Evolutionary conservation across 768 basidiomycete genomes (phyloP).

Genomic region (Psilocybe tampanensis): DNA sequence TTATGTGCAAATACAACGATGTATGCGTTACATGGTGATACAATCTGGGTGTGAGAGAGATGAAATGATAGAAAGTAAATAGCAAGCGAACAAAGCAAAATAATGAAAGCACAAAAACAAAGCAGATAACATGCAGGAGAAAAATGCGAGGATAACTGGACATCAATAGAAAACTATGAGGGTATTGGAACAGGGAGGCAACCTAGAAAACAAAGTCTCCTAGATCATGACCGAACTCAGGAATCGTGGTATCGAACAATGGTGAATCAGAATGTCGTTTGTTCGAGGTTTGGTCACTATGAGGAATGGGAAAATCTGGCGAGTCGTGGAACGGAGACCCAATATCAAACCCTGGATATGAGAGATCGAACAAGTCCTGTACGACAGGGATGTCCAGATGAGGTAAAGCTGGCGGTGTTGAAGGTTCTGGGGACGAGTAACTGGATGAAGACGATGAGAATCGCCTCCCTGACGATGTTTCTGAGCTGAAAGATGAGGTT

Average conservation of each 20-base stretch:
- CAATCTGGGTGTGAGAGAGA: neutral
- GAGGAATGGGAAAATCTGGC: too few relatives aligned
- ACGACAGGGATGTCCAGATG: neutral
- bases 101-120: too few relatives aligned
- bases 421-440: conserved; percentile 1
- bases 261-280: neutral
- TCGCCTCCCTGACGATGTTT: neutral
- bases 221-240: neutral
- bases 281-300: neutral
- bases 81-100: neutral
- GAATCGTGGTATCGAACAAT: neutral
- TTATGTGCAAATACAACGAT: conserved; percentile 4
- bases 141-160: too few relatives aligned
- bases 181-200: neutral
- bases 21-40: neutral
- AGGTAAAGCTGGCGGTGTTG: conserved; percentile 10
- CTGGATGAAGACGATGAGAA: conserved; percentile 1
- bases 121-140: too few relatives aligned
- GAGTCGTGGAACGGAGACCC: too few relatives aligned
- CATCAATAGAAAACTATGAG: too few relatives aligned
- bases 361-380: neutral
- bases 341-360: neutral
- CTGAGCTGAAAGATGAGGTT: conserved; percentile 8
- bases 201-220: neutral
- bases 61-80: neutral